Base-by-base conservation (phyloP, 768 basidiomycete genomes). In the Paxillus ammoniavirescens region DNA sequence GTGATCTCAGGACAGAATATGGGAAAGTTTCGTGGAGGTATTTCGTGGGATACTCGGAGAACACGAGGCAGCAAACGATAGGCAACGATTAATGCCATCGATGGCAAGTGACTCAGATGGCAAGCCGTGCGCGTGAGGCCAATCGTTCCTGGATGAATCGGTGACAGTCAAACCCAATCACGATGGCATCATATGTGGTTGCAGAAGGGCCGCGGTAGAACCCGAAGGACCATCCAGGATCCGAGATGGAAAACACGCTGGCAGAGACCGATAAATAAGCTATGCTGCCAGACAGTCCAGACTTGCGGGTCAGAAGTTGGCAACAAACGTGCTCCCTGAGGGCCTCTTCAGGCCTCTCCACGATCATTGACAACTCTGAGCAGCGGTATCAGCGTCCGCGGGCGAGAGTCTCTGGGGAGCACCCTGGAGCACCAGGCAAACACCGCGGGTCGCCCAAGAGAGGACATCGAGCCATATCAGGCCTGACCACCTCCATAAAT, bases 1-100 rank as follows among this genome's bases (percentile, higher is more conserved):
- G 50, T 52, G 58, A 58, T 58, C 52, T 47, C 49, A 55, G 31
- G 35, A 37, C 49, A 42, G 26, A 15, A 21, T 53, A 60, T 49
- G 53, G 50, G 31, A 60, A 54, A 41, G 31, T 49, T 57, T 43
- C 50, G 40, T 49, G 54, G 52, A 40, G 47, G 33, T 8, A 37
- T 41, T 45, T 55, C 64, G 52, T 66, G 47, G 38, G 64, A 58
- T 49, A 31, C 47, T 43, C 55, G 50, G 51, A 30, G 28, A 68
- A 68, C 69, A 71, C 57, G 66, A 69, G 66, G 69, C 57, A 47
- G 21, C 21, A 21, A 21, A 21, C 21, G 21, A 21, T 26, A 26
- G 26, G 26, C n/a, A 51, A 53, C 43, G 43, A 55, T 51, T 49
- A 26, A 26, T 26, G 38, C 54, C 51, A 42, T 48, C 43, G n/a